These are phyloP conservation scores for Scalesia atractyloides DNA, from an alignment of 129 eudicot genomes.

Conservation along the genomic window DNA sequence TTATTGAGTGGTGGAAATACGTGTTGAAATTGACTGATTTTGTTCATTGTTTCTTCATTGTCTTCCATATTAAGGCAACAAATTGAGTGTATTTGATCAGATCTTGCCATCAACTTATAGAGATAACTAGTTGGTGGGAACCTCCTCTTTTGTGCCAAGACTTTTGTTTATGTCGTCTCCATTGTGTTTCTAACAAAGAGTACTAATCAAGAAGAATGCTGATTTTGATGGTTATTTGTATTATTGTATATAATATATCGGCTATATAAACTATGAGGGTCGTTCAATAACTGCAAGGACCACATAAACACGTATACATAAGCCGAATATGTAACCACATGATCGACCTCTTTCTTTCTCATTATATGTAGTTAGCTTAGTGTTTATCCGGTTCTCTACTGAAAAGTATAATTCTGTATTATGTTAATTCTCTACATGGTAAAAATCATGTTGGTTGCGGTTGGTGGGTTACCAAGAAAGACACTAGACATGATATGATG, in stretches of 20 bases:
- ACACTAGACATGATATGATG: not conserved
- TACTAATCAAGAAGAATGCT: not conserved
- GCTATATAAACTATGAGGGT: not conserved
- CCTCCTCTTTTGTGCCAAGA: conserved; percentile 11
- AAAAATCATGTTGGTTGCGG: not conserved
- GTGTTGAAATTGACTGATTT: not conserved
- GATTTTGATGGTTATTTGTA: not conserved
- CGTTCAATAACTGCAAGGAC: not conserved
- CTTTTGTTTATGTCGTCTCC: not conserved
- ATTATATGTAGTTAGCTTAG: not conserved
- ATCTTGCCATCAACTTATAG: not conserved
- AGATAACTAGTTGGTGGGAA: not conserved
- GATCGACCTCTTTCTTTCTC: not conserved
- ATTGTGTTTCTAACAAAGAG: not conserved
- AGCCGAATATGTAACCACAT: not conserved
- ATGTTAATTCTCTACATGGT: not conserved
- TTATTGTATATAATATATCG: not conserved
- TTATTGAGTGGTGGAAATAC: not conserved
- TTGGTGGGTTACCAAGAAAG: not conserved
- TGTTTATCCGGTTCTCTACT: not conserved
- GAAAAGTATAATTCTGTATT: not conserved
- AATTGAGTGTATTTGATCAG: not conserved
- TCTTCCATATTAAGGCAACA: not conserved
- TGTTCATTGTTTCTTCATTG: not conserved
- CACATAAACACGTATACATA: not conserved